Conservation (phyloP, 441 rosid species). For the Isatis lusitanica region DNA sequence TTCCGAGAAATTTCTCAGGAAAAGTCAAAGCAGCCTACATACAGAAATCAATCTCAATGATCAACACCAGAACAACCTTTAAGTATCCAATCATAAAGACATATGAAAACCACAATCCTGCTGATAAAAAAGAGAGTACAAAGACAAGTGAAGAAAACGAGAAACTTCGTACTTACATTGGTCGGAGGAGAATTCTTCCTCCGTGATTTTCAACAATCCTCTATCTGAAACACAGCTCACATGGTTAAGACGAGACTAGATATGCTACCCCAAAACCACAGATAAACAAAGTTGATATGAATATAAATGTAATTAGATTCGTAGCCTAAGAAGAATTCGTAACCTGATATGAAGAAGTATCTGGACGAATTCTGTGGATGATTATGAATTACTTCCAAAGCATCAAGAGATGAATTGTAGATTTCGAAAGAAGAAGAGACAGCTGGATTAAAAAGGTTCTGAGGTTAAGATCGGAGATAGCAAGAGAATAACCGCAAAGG, state of each 20-base stretch:
- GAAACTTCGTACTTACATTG: slow-evolving; percentile 47
- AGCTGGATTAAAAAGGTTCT: too few species aligned
- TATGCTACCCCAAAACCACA: not conserved
- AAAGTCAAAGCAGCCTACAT: too few species aligned
- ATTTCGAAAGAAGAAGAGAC: too few species aligned
- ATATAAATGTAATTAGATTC: not conserved
- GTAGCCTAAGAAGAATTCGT: too few species aligned
- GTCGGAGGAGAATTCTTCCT: slow-evolving; percentile 90
- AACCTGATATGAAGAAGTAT: too few species aligned
- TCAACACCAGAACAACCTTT: too few species aligned
- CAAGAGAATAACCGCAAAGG: too few species aligned
- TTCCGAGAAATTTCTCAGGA: not conserved
- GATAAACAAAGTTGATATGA: not conserved
- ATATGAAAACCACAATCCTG: not conserved
- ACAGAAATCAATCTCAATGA: too few species aligned
- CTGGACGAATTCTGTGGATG: too few species aligned
- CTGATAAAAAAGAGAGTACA: not conserved
- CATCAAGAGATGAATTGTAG: too few species aligned
- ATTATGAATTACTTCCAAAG: too few species aligned
- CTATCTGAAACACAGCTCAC: slow-evolving; percentile 51
- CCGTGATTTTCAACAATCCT: slow-evolving; percentile 89
- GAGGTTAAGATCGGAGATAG: too few species aligned
- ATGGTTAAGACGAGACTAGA: not conserved
- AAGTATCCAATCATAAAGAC: not conserved
- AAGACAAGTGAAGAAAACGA: not conserved